A percentile compares a stretch with the other conserved stretches of the same genome.
Conservation (phyloP, 2,329 filamentous ascomycete species). For the Trichoderma sp. region DNA sequence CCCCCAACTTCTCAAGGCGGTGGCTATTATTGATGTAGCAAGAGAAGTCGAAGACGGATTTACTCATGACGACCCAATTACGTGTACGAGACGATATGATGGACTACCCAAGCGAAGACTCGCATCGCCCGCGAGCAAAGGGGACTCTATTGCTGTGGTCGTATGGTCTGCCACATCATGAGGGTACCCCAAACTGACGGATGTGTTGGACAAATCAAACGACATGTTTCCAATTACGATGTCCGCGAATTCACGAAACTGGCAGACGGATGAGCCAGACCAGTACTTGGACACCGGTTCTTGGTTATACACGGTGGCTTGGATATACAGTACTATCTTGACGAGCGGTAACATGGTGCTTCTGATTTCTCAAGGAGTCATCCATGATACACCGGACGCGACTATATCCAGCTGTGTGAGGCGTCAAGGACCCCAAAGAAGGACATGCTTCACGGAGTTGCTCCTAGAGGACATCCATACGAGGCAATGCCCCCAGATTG, state of each 20-base stretch:
- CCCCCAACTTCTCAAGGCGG: background rate
- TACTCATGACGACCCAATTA: constrained; percentile 9
- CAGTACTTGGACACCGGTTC: background rate
- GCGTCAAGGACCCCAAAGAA: background rate
- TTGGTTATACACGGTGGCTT: background rate
- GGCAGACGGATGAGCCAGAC: background rate
- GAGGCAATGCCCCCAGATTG: background rate
- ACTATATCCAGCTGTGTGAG: background rate
- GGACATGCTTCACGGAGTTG: background rate
- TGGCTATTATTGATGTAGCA: constrained; percentile 21
- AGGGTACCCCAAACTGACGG: background rate
- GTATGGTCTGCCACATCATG: background rate
- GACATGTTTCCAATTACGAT: background rate
- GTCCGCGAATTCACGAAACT: background rate
- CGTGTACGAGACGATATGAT: background rate
- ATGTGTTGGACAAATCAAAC: background rate
- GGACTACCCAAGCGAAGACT: background rate
- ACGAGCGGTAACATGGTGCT: background rate
- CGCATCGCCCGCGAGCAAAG: background rate
- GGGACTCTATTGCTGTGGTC: background rate
- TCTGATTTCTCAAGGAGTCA: background rate
- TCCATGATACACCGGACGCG: background rate
- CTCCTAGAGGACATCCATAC: background rate
- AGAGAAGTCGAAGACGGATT: background rate
- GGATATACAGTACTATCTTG: background rate